phyloP scores from a whole-genome alignment of 2,329 filamentous ascomycete species.

The Colletotrichum nymphaeae region DNA sequence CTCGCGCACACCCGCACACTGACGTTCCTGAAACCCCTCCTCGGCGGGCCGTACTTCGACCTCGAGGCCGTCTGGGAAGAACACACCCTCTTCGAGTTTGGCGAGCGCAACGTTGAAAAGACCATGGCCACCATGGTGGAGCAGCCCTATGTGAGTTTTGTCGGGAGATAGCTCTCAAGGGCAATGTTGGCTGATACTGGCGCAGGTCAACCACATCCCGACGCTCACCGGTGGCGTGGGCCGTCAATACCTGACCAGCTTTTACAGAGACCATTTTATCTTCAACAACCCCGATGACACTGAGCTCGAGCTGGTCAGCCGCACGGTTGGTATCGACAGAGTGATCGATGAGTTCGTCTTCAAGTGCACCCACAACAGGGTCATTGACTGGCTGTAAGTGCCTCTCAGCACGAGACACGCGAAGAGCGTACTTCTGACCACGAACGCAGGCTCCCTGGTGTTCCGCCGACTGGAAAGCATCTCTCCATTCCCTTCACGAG shows the following conservation, averaged over 20 bases:
- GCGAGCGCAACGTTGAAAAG: slow-evolving; percentile 72
- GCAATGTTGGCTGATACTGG: not conserved
- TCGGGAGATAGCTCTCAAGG: not conserved
- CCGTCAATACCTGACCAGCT: slow-evolving; percentile 68
- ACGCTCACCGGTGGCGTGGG: slow-evolving; percentile 77
- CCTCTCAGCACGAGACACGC: not conserved
- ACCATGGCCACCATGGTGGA: slow-evolving; percentile 88
- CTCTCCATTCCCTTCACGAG: slow-evolving; percentile 71
- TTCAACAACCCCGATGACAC: slow-evolving; percentile 78
- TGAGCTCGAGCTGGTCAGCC: slow-evolving; percentile 74
- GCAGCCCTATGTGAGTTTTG: slow-evolving; percentile 75
- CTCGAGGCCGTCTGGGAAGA: slow-evolving; percentile 85
- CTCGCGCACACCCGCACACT: slow-evolving; percentile 76
- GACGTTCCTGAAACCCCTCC: slow-evolving; percentile 70
- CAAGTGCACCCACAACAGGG: slow-evolving; percentile 70
- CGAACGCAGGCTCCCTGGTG: slow-evolving; percentile 57
- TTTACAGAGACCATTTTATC: slow-evolving; percentile 81
- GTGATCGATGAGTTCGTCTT: slow-evolving; percentile 79
- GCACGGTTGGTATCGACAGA: slow-evolving; percentile 78
- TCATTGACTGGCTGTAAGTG: slow-evolving; percentile 78
- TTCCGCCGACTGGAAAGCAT: slow-evolving; percentile 64
- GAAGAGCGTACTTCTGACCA: not conserved
- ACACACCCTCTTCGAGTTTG: slow-evolving; percentile 79
- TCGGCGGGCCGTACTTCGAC: slow-evolving; percentile 76
- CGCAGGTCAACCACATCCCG: slow-evolving; percentile 31